These are phyloP conservation scores for Suhomyces kilbournensis DNA, from an alignment of 805 yeast species.

Conservation along the genomic window DNA sequence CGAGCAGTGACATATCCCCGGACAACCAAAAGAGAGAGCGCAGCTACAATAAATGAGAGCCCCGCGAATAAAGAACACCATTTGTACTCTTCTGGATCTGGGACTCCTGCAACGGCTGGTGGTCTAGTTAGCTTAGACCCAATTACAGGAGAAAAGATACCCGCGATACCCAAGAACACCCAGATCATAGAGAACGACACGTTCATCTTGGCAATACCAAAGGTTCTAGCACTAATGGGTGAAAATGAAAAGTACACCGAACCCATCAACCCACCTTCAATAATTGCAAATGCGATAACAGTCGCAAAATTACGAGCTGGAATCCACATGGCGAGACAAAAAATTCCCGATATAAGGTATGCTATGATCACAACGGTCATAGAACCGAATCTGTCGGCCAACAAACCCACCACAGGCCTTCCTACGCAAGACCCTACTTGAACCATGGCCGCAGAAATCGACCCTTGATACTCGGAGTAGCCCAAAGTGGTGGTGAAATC, in stretches of 20 bases:
- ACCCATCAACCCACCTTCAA: constrained; percentile 21
- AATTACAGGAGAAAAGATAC: constrained; percentile 22
- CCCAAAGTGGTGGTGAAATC: constrained; percentile 21
- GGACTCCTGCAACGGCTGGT: constrained; percentile 11
- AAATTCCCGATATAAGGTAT: constrained; percentile 15
- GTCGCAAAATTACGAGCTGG: constrained; percentile 21
- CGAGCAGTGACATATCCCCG: constrained; percentile 21
- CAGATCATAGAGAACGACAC: constrained; percentile 21
- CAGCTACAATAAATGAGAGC: constrained; percentile 15
- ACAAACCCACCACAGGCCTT: constrained; percentile 18
- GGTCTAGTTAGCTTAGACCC: constrained; percentile 16
- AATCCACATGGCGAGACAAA: constrained; percentile 23
- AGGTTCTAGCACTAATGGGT: constrained; percentile 16
- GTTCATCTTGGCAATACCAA: constrained; percentile 17
- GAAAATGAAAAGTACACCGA: constrained; percentile 19
- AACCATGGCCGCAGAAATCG: constrained; percentile 24
- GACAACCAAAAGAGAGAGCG: constrained; percentile 14
- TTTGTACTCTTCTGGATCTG: constrained; percentile 14
- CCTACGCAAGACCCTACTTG: constrained; percentile 21
- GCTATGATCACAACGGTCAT: constrained; percentile 13
- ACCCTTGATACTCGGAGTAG: constrained; percentile 20
- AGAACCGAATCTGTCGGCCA: constrained; percentile 17
- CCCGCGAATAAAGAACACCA: constrained; percentile 21
- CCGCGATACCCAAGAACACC: constrained; percentile 19
- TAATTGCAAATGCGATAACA: constrained; percentile 11